A percentile compares a stretch with the other conserved stretches of the same genome.
Evolutionary conservation across 306 rosid species (phyloP).

Genomic region (Delonix regia): DNA sequence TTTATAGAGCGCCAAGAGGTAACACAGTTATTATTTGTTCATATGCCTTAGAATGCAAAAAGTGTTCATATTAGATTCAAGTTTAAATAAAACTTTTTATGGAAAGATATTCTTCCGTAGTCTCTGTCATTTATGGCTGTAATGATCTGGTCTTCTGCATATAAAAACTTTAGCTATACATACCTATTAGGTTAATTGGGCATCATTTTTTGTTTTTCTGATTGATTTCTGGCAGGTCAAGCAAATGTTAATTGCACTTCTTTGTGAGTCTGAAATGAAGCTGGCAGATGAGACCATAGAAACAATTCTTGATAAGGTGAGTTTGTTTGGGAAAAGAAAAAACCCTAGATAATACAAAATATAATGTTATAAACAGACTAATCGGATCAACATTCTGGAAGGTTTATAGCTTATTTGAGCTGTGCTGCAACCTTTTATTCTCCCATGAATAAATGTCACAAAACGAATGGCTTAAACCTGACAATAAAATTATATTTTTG

Average conservation of each 20-base stretch:
- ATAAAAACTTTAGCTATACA: not conserved
- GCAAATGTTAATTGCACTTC: slow-evolving; percentile 96
- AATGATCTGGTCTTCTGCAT: not conserved
- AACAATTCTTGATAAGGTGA: slow-evolving; percentile 80
- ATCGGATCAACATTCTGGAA: slow-evolving; percentile 1
- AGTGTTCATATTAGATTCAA: not conserved
- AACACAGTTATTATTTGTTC: slow-evolving; percentile 30
- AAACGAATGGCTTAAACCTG: slow-evolving; percentile 16
- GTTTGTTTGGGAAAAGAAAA: slow-evolving; percentile 34
- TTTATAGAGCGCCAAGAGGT: slow-evolving; percentile 95
- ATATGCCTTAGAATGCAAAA: not conserved
- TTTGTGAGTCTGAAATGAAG: slow-evolving; percentile 94
- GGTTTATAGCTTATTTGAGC: not conserved
- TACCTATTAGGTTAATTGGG: not conserved
- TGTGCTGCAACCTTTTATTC: not conserved
- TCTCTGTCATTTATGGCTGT: not conserved
- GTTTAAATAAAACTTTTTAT: not conserved
- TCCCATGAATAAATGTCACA: not conserved
- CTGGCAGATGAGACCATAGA: slow-evolving; percentile 90
- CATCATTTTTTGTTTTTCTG: not conserved
- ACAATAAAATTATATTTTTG: slow-evolving; percentile 7
- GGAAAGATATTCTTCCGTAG: not conserved
- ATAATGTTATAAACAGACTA: not conserved
- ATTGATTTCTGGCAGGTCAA: slow-evolving; percentile 69
- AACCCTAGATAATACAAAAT: not conserved